phyloP scores from a whole-genome alignment of 306 rosid genomes.

The Lupinus albus region DNA sequence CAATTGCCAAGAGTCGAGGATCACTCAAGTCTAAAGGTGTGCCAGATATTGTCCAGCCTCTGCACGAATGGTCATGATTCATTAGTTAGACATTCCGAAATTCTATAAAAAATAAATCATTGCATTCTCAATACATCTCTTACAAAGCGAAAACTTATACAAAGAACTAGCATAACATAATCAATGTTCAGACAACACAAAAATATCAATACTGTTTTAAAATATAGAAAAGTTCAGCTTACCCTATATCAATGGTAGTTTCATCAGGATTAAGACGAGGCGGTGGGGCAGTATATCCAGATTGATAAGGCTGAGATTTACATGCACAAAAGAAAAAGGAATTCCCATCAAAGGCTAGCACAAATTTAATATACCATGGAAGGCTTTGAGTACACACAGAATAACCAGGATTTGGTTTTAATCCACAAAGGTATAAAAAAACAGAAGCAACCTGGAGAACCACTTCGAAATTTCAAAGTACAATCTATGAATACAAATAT shows the following conservation, averaged over 20 bases:
- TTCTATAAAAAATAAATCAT: not conserved
- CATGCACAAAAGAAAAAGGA: slow-evolving; percentile 19
- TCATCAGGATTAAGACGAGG: slow-evolving; percentile 78
- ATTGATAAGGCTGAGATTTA: slow-evolving; percentile 69
- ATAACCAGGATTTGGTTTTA: slow-evolving; percentile 30
- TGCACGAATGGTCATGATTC: slow-evolving; percentile 32
- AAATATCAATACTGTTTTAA: not conserved
- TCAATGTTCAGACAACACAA: not conserved
- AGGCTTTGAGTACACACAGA: slow-evolving; percentile 8
- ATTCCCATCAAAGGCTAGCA: slow-evolving; percentile 35
- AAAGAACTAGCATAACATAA: slow-evolving; percentile 8
- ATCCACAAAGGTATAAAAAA: not conserved
- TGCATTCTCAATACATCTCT: slow-evolving; percentile 1
- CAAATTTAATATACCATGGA: not conserved
- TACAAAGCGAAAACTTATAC: not conserved
- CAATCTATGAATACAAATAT: too few relatives aligned
- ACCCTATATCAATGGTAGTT: slow-evolving; percentile 93
- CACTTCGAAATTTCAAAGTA: not conserved
- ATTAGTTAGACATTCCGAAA: slow-evolving; percentile 28
- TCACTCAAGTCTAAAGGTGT: slow-evolving; percentile 92
- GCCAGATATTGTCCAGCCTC: slow-evolving; percentile 96
- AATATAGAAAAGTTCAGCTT: slow-evolving; percentile 25
- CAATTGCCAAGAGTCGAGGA: slow-evolving; percentile 91
- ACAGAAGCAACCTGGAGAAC: slow-evolving; percentile 3
- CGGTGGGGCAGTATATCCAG: slow-evolving; percentile 89